Conservation (phyloP, 2,329 filamentous ascomycete genomes). For the Penicillium olsonii region DNA sequence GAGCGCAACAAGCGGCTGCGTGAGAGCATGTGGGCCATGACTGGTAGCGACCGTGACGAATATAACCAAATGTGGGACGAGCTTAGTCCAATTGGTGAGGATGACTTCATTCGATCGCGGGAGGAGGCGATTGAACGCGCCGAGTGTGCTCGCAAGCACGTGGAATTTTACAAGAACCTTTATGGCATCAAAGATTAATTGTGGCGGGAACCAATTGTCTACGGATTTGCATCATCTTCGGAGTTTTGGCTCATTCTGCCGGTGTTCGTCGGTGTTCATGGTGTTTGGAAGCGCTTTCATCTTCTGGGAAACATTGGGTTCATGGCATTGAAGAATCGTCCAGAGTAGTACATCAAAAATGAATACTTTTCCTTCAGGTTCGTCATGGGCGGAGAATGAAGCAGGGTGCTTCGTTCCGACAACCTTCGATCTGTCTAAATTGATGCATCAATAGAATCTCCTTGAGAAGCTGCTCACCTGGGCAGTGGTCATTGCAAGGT, state of each 20-base stretch:
- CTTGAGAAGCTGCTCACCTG: no score
- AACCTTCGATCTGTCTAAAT: no score
- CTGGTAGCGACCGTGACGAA: constrained; percentile 66
- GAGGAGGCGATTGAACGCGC: constrained; percentile 69
- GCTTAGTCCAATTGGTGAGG: constrained; percentile 80
- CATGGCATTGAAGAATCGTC: neutral
- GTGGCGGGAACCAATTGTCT: neutral
- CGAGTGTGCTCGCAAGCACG: constrained; percentile 40
- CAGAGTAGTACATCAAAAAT: neutral
- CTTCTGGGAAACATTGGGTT: neutral
- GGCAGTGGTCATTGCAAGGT: no score
- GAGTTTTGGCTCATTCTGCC: neutral
- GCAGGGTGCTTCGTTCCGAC: no score
- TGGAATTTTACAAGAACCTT: constrained; percentile 12
- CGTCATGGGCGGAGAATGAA: no score
- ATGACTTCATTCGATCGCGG: constrained; percentile 74
- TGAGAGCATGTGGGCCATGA: constrained; percentile 91
- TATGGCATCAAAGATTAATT: constrained; percentile 1
- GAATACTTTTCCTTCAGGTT: neutral
- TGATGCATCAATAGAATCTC: no score
- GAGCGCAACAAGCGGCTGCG: constrained; percentile 89
- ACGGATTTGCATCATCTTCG: neutral
- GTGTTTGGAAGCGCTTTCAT: neutral
- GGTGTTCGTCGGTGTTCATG: neutral
- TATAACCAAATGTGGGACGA: constrained; percentile 84